Evolutionary conservation across 495 filamentous ascomycete genomes (phyloP), one percentile per base, ranked within the genome.

Genomic region (Podospora appendiculata): DNA sequence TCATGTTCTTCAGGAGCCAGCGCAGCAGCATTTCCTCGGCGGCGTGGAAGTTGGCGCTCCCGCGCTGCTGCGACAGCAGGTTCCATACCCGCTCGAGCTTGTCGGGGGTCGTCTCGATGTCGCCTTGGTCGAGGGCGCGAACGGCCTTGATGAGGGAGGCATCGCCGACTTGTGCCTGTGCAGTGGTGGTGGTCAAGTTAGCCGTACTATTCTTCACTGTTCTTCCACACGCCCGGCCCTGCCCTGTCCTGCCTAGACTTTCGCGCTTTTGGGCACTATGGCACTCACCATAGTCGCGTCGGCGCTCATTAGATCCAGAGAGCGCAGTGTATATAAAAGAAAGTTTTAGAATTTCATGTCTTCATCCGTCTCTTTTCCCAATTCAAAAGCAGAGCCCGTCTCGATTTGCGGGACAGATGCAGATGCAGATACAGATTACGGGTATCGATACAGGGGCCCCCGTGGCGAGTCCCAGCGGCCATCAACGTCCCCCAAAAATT

Each of bases 1-100:
- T 67, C 73, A 75, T 76, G 43, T 70, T 64, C 53, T 78, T 75
- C 19, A 76, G 68, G 32, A 78, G 64, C 69, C 70, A 74, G 61
- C 73, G 69, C 52, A 75, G 45, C 56, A 74, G 65, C 54, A 65
- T 75, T 47, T 74, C 70, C 58, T 78, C 71, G 35, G 70, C 70
- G 8, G 67, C 71, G 47, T 75, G 69, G 39, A 73, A 70, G 48
- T 55, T 61, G n/a, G 10, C 36, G 7, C 64, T 63, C 14, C 56
- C 53, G 6, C 54, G 58, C 19, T 62, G 57, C 11, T 62, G 54
- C 9, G 64, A 56, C 6, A 74, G 58, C 35, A 60, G 52, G 9
- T 56, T 45, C 70, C 69, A 73, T 19, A 77, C 47, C 38, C 58
- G 54, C 36, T 65, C 61, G 34, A 76, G 66, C 39, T 66, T 73